phyloP scores from a whole-genome alignment of 257 asterid species.

The Gynochthodes officinalis region DNA sequence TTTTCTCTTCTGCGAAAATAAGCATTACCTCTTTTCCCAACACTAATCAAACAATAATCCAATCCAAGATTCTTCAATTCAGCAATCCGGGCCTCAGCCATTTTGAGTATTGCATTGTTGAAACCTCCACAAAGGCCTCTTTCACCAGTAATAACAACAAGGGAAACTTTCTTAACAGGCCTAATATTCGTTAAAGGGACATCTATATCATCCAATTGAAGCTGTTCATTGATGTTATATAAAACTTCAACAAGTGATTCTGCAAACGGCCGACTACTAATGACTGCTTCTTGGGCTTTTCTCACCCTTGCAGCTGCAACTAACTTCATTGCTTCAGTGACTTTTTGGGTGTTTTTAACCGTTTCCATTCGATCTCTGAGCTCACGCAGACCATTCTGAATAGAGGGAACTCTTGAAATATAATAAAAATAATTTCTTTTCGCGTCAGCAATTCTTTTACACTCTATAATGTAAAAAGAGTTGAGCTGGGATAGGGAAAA shows the following conservation, averaged over 20 bases:
- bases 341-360: conserved; percentile 81
- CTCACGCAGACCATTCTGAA: conserved; percentile 48
- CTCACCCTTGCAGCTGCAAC: conserved; percentile 96
- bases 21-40: conserved; percentile 83
- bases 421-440: background rate
- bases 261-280: conserved; percentile 80
- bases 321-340: conserved; percentile 96
- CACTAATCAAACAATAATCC: conserved; percentile 64
- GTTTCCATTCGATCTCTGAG: conserved; percentile 74
- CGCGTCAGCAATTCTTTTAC: background rate
- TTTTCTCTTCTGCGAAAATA: conserved; percentile 64
- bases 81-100: conserved; percentile 60
- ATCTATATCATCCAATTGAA: conserved; percentile 66
- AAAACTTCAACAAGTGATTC: conserved; percentile 86
- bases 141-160: conserved; percentile 87
- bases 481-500: conserved; percentile 11
- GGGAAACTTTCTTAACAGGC: conserved; percentile 83
- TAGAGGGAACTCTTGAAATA: conserved; percentile 6
- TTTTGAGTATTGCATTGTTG: conserved; percentile 62
- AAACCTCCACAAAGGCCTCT: conserved; percentile 93
- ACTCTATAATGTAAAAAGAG: background rate
- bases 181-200: conserved; percentile 67
- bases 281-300: conserved; percentile 93
- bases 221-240: conserved; percentile 89
- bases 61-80: conserved; percentile 65